Base-by-base conservation (phyloP, 1,284 basidiomycete genomes). In the Cryptococcus jaspeensis region DNA sequence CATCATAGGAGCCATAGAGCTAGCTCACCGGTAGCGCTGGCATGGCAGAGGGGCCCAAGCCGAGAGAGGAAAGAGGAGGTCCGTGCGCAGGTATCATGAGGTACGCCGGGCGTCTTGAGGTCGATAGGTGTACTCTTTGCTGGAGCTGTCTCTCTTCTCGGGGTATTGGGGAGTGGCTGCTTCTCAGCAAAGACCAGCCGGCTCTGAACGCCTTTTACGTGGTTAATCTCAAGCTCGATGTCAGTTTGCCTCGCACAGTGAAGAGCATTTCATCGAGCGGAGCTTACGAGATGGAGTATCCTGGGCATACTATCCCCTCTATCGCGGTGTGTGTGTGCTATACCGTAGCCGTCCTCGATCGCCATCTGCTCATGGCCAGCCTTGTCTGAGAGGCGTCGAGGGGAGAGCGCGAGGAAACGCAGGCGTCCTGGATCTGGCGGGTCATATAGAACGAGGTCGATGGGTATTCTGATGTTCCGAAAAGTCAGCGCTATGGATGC, bases 371-470 rank as follows among this genome's bases (percentile, higher is more conserved):
- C 42, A 18, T 40, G 50, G 2, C 47, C 39, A 44, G 22, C 8
- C 35, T 42, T 25, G 35, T 2, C 16, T 9, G 28, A 32, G 28
- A 4, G 5, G 9, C 28, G 28, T 32, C 28, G 28, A 32, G 28
- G 9, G 5, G 28, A 32, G 16, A 59, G 36, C n/a, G 55, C 40
- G 48, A 64, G 58, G 49, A 61, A 70, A 12, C 66, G 61, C 1
- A 69, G 55, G 37, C 69, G 60, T 16, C n/a, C 15, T 4, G 52
- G 55, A 56, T 71, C 67, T 23, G 70, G 70, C 5, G 72, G 72
- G 11, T 54, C 58, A 48, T 63, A 72, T 9, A 71, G 44, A 16
- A 74, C 55, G 5, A 72, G 51, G 45, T 62, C 52, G n/a, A 55
- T 45, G 8, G 52, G 13, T 13, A 38, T 38, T 5, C 63, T 32